Evolutionary conservation across 805 yeast species (phyloP).

Genomic region (Nakazawaea ernobii): DNA sequence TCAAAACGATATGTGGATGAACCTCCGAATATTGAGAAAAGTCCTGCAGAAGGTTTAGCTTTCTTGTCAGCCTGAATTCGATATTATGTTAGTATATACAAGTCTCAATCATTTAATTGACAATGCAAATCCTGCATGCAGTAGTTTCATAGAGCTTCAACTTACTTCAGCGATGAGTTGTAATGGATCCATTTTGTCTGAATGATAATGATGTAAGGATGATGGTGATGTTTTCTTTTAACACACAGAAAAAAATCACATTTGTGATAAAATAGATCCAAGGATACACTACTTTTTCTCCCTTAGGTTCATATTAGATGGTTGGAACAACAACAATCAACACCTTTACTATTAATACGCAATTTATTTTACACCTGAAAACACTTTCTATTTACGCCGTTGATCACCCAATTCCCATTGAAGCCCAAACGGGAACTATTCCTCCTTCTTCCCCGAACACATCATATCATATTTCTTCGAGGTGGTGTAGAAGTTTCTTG

Average conservation of each 20-base stretch:
- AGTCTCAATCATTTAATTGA: background rate
- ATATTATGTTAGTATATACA: background rate
- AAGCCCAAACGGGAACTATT: no score
- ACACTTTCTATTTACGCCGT: no score
- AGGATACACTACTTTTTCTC: background rate
- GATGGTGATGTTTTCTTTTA: background rate
- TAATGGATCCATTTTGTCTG: conserved; percentile 7
- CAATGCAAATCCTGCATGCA: background rate
- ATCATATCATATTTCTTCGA: background rate
- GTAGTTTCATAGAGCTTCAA: background rate
- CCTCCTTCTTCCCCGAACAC: no score
- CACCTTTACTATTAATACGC: no score
- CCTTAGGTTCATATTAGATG: no score
- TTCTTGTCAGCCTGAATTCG: conserved; percentile 57
- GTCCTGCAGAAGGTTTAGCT: conserved; percentile 64
- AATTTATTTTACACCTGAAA: no score
- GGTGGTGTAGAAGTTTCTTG: conserved; percentile 1
- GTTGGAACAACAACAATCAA: no score
- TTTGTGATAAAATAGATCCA: background rate
- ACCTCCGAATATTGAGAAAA: conserved; percentile 63
- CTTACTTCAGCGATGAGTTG: conserved; percentile 8
- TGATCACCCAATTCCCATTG: no score
- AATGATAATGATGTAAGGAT: background rate
- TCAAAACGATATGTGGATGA: conserved; percentile 62
- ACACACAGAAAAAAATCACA: background rate